These are phyloP conservation scores for Tulasnella sp. DNA, from an alignment of 768 basidiomycete genomes.

Conservation along the genomic window DNA sequence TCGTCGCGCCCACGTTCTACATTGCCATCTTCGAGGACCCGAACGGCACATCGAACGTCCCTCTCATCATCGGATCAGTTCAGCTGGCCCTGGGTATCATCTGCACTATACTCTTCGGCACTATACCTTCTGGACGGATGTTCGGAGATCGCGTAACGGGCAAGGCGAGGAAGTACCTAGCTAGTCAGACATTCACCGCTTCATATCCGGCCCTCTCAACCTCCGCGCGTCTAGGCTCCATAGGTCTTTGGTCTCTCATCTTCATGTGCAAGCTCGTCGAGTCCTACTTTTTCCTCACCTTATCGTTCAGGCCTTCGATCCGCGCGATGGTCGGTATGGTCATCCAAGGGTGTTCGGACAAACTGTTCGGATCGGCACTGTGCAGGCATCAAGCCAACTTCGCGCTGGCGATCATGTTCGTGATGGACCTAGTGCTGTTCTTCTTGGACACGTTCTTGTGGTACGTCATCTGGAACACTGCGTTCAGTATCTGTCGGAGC, in stretches of 20 bases:
- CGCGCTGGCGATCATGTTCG: conserved; percentile 92
- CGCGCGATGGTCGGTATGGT: conserved; percentile 94
- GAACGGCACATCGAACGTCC: conserved; percentile 45
- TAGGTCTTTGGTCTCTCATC: conserved; percentile 78
- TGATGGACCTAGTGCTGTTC: conserved; percentile 95
- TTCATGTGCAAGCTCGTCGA: conserved; percentile 95
- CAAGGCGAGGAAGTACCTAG: conserved; percentile 92
- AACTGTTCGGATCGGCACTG: conserved; percentile 71
- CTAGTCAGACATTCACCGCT: conserved; percentile 95
- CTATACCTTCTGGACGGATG: conserved; percentile 94
- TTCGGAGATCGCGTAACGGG: conserved; percentile 96
- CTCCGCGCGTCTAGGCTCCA: conserved; percentile 59
- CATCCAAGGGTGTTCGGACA: conserved; percentile 81
- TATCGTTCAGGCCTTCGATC: conserved; percentile 89
- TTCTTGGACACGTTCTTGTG: conserved; percentile 99
- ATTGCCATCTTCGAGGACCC: conserved; percentile 71
- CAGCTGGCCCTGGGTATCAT: conserved; percentile 89
- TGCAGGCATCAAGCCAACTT: conserved; percentile 92
- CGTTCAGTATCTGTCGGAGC: conserved; percentile 75
- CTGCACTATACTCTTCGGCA: conserved; percentile 75
- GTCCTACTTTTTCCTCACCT: conserved; percentile 95
- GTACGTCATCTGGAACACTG: conserved; percentile 99
- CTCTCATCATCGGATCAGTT: conserved; percentile 87
- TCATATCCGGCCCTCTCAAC: conserved; percentile 67
- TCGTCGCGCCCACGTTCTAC: conserved; percentile 89